These are phyloP conservation scores for Fusarium solani-melongenae DNA, from an alignment of 2,329 filamentous ascomycete genomes.

Conservation along the genomic window DNA sequence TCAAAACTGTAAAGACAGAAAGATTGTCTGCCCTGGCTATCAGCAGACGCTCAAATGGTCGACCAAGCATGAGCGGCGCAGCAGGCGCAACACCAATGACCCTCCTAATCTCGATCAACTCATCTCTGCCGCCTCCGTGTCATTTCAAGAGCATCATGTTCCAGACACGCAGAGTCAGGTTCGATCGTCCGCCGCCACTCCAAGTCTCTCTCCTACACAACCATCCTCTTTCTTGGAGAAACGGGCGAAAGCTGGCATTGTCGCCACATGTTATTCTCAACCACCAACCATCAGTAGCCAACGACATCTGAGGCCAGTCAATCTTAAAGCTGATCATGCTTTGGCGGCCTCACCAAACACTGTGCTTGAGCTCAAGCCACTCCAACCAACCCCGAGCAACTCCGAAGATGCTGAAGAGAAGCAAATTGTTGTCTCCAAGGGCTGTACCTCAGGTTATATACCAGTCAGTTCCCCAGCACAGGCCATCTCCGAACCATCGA, in stretches of 20 bases:
- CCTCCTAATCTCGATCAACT: conserved; percentile 24
- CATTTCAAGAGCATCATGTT: conserved; percentile 1
- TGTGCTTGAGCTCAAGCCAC: conserved; percentile 3
- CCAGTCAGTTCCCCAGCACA: not conserved
- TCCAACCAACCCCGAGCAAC: not conserved
- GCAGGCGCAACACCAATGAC: not conserved
- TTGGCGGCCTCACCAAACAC: not conserved
- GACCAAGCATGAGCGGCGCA: conserved; percentile 24
- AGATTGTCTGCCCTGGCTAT: conserved; percentile 19
- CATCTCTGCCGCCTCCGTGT: conserved; percentile 24
- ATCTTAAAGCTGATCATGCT: not conserved
- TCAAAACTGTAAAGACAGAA: conserved; percentile 13
- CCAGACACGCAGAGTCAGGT: not conserved
- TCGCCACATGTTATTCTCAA: fast-evolving
- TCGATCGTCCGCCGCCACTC: not conserved
- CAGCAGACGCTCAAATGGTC: conserved; percentile 33
- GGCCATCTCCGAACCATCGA: conserved; percentile 30
- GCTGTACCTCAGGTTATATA: not conserved
- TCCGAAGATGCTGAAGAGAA: not conserved
- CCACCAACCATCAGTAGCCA: not conserved
- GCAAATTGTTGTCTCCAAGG: not conserved
- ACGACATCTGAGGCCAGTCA: not conserved
- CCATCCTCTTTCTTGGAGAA: not conserved
- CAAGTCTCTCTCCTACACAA: not conserved
- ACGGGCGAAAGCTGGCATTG: no score